phyloP scores from a whole-genome alignment of 139 green algal genomes.

The Chlorella sorokiniana region DNA sequence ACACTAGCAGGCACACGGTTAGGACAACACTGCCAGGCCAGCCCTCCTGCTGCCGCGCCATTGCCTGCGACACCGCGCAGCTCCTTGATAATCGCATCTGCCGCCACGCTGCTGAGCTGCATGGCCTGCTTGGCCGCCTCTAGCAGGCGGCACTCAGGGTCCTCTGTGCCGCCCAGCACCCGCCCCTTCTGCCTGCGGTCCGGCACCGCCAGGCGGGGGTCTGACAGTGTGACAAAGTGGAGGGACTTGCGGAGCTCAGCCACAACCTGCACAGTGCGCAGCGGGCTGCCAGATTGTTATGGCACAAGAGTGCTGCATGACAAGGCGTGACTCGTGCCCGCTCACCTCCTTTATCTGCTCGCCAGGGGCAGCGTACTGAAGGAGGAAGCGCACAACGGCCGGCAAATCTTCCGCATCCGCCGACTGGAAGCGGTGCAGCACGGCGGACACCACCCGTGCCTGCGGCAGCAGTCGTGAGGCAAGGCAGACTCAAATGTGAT shows the following conservation, averaged over 20 bases:
- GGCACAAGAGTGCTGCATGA: background rate
- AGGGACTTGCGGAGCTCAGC: slow-evolving; percentile 17
- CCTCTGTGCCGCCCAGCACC: background rate
- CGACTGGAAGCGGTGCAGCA: slow-evolving; percentile 35
- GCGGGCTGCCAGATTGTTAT: background rate
- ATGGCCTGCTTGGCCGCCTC: slow-evolving; percentile 38
- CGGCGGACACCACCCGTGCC: slow-evolving; percentile 11
- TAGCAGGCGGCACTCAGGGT: slow-evolving; percentile 27
- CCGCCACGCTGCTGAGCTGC: slow-evolving; percentile 36
- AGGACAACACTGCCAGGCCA: no score
- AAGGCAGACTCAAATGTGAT: no score
- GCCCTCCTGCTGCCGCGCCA: background rate
- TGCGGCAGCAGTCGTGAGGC: background rate
- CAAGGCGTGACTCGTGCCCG: no score
- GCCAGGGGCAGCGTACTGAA: slow-evolving; percentile 29
- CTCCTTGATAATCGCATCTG: slow-evolving; percentile 35
- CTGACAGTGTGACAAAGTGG: slow-evolving; percentile 26
- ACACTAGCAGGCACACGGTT: no score
- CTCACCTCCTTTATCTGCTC: background rate
- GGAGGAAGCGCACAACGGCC: slow-evolving; percentile 41
- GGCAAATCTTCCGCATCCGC: slow-evolving; percentile 45
- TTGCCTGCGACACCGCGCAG: slow-evolving; percentile 21
- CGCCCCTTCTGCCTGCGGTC: slow-evolving; percentile 44
- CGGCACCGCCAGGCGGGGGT: slow-evolving; percentile 38
- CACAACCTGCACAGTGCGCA: slow-evolving; percentile 8